Base-by-base conservation (phyloP, 768 basidiomycete genomes). In the Hericium rajendrae region DNA sequence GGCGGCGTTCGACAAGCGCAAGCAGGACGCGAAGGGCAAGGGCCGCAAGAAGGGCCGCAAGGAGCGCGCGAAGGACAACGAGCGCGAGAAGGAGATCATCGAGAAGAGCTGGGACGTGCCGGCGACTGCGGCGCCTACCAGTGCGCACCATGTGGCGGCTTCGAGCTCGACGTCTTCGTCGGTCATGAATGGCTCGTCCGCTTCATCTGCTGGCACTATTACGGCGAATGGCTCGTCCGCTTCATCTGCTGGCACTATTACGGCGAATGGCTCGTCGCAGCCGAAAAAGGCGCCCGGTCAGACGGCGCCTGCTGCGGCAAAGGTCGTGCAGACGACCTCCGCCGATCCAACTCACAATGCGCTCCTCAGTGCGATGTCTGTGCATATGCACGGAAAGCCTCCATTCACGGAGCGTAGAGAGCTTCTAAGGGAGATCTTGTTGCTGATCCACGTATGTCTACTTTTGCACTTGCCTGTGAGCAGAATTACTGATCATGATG, bases 351-450 rank as follows among this genome's bases (percentile, higher is more conserved):
- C 64, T 12, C 51, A 63, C 32, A 53, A 63, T 26, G 48, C 59
- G 6, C 53, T 59, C 9, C 41, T 68, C 26, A 38, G 50, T 11
- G 28, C 52, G 16, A 58, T 63, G 61, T 59, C 28, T 53, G 60
- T 18, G 57, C 58, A 20, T 26, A 49, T 22, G 50, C 52, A 38
- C 12, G 59, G 39, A 2, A 37, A 26, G 22, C 54, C 26, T 38
- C 64, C 22, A 38, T 18, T 16, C 18, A 54, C 52, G 54, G 64
- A 62, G n/a, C 56, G 60, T 20, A 74, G 68, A 56, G 78, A 80
- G 38, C 76, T 85, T 18, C 70, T 88, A 48, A 70, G 74, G 59
- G 88, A 92, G 65, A 87, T 93, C 58, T 69, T 97, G 65, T 83
- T 86, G 0, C 76, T 97, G 32, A 67, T 70, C 10, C 61, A 66